These are phyloP conservation scores for Acanthamoeba divionensis DNA, from an alignment of 208 protist species.

Conservation along the genomic window DNA sequence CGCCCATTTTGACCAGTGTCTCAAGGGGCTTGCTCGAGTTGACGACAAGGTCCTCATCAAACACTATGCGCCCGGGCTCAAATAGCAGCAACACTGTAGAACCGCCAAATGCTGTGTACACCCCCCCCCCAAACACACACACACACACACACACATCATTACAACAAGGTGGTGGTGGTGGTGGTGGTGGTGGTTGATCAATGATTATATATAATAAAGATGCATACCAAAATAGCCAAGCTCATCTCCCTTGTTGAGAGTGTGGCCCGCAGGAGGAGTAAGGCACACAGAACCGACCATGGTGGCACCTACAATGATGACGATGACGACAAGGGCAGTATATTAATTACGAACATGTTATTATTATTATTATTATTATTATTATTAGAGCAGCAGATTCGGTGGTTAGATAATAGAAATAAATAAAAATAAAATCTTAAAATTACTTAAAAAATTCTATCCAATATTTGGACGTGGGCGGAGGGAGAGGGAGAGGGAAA, in stretches of 20 bases:
- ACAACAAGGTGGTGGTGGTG: not conserved
- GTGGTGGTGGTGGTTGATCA: not conserved
- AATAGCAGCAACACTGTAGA: slow-evolving; percentile 81
- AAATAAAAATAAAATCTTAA: no score
- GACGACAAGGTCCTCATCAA: slow-evolving; percentile 75
- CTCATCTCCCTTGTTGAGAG: slow-evolving; percentile 59
- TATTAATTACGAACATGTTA: no score
- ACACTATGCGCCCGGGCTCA: slow-evolving; percentile 60
- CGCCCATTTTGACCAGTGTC: slow-evolving; percentile 48
- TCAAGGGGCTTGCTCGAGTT: slow-evolving; percentile 67
- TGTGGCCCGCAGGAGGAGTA: slow-evolving; percentile 62
- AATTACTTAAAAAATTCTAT: not conserved
- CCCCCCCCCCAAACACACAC: not conserved
- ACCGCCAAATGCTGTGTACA: slow-evolving; percentile 75
- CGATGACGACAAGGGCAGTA: no score
- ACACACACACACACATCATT: not conserved
- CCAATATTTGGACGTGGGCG: not conserved
- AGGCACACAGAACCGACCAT: slow-evolving; percentile 77
- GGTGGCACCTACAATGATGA: slow-evolving; percentile 62
- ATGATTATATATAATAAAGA: not conserved
- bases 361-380: no score
- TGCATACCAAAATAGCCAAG: slow-evolving; percentile 23
- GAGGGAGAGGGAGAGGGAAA: not conserved
- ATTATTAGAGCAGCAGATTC: no score
- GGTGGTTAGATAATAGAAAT: no score